Percentiles rank a stretch among this genome's conserved stretches.
phyloP scores from a whole-genome alignment of 2,329 filamentous ascomycete species.

The Dryadomyces quercus-mongolicae region DNA sequence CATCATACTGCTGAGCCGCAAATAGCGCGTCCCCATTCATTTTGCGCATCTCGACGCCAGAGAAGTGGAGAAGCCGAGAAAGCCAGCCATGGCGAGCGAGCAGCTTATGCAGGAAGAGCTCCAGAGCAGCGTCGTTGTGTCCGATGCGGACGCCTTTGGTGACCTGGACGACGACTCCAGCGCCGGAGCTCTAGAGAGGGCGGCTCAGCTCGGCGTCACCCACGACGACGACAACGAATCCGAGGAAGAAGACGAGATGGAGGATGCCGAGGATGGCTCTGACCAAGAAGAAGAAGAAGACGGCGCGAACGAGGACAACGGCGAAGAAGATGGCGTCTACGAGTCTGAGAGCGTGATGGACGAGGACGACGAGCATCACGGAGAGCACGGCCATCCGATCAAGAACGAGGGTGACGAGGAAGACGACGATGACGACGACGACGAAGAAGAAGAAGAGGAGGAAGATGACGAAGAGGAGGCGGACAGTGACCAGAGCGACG shows the following conservation, averaged over 20 bases:
- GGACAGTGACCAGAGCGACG: slow-evolving; percentile 16
- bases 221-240: not conserved
- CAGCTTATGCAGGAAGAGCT: slow-evolving; percentile 46
- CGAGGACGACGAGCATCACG: slow-evolving; percentile 12
- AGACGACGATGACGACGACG: slow-evolving; percentile 16
- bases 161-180: slow-evolving; percentile 19
- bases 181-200: slow-evolving; percentile 17
- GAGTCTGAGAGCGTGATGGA: slow-evolving; percentile 18
- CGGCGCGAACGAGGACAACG: slow-evolving; percentile 11
- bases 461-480: slow-evolving; percentile 21
- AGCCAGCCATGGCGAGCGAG: slow-evolving; percentile 31
- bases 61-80: not conserved
- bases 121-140: slow-evolving; percentile 41
- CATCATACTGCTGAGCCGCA: not conserved
- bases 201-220: slow-evolving; percentile 17
- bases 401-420: slow-evolving; percentile 16
- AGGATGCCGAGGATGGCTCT: slow-evolving; percentile 15
- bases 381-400: slow-evolving; percentile 16
- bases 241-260: slow-evolving; percentile 22
- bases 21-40: not conserved
- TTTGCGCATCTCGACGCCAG: not conserved
- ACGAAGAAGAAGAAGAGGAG: slow-evolving; percentile 16
- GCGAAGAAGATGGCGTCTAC: slow-evolving; percentile 14
- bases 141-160: slow-evolving; percentile 26
- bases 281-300: slow-evolving; percentile 19